These are phyloP conservation scores for Populus alba DNA, from an alignment of 345 rosid genomes.

Conservation along the genomic window DNA sequence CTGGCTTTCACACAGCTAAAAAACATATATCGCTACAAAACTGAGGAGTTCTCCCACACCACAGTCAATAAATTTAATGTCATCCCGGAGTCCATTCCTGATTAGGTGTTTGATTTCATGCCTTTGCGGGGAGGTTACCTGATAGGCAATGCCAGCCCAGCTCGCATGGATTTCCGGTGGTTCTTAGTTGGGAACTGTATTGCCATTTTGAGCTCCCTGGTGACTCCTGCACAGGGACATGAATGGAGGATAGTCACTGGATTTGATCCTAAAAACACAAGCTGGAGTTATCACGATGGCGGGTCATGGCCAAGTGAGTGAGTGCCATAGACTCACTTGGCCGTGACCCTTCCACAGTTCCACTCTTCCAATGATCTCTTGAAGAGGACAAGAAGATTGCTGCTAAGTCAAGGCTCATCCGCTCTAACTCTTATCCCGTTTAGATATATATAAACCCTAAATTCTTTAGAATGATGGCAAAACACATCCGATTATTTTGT, in stretches of 20 bases:
- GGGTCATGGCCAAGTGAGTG: slow-evolving; percentile 22
- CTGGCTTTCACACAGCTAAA: slow-evolving; percentile 48
- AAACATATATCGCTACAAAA: slow-evolving; percentile 53
- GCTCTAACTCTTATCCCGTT: slow-evolving; percentile 11
- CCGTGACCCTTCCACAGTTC: neutral
- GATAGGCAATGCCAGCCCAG: slow-evolving; percentile 23
- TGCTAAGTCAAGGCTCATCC: slow-evolving; percentile 12
- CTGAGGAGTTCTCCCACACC: slow-evolving; percentile 42
- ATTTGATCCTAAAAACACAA: slow-evolving; percentile 23
- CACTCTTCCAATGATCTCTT: slow-evolving; percentile 12
- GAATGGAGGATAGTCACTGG: neutral
- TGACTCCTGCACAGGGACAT: slow-evolving; percentile 13
- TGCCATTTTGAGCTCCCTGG: slow-evolving; percentile 19
- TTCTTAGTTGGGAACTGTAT: slow-evolving; percentile 17
- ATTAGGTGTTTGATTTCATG: slow-evolving; percentile 26
- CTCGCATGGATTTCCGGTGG: slow-evolving; percentile 24
- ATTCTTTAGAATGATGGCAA: neutral
- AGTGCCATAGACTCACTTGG: neutral
- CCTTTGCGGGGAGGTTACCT: slow-evolving; percentile 23
- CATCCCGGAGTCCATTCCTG: slow-evolving; percentile 17
- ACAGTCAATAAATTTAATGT: slow-evolving; percentile 14
- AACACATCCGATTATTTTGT: neutral
- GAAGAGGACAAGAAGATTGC: slow-evolving; percentile 20
- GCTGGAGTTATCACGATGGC: slow-evolving; percentile 27
- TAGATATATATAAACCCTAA: too few species aligned